Base-by-base conservation (phyloP, 495 filamentous ascomycete genomes). In the Penicillium pancosmium region DNA sequence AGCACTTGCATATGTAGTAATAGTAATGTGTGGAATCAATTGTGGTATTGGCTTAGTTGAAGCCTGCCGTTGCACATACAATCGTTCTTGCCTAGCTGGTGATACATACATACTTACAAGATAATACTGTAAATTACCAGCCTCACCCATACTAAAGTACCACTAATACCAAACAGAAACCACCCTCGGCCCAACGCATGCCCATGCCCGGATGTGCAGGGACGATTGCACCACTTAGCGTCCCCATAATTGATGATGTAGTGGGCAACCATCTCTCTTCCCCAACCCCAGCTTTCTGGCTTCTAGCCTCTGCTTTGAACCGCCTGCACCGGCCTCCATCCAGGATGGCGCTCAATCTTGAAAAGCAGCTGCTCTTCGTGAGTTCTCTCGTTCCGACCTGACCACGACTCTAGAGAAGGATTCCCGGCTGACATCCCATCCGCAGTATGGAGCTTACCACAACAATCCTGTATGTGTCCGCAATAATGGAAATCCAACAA, bases 361-460 rank as follows among this genome's bases (percentile, higher is more conserved):
- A 92, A 68, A 89, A 86, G 72, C 89, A 92, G 68, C 79, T 93
- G 57, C 81, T 85, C 60, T 91, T 91, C 74, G 89, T 92, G 82
- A 74, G 89, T 75, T 44, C 31, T 12, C 23, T 27, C 43, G 19
- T 3, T 9, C 12, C 36, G 16, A 4, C 47, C 16, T 34, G 11
- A 44, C 10, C 18, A 7, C 27, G 12, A 23, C 23, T 23, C 23
- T 23, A 23, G 23, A 23, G 23, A 48, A 25, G 19, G 15, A 53
- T 18, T 4, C 57, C 51, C 13, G 52, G 48, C 72, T 72, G 57
- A 74, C 65, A 16, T 44, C 36, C 27, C 4, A 48, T 55, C 34
- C 47, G 52, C 59, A 97, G 94, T 98, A 98, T 82, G 93, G 94
- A 66, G 84, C 91, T 31, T 97, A 98, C 72, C 94, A 98, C 72